Percentiles rank a stretch among this genome's conserved stretches.
Evolutionary conservation across 2,329 filamentous ascomycete species (phyloP).

Genomic region (Tolypocladium capitatum): DNA sequence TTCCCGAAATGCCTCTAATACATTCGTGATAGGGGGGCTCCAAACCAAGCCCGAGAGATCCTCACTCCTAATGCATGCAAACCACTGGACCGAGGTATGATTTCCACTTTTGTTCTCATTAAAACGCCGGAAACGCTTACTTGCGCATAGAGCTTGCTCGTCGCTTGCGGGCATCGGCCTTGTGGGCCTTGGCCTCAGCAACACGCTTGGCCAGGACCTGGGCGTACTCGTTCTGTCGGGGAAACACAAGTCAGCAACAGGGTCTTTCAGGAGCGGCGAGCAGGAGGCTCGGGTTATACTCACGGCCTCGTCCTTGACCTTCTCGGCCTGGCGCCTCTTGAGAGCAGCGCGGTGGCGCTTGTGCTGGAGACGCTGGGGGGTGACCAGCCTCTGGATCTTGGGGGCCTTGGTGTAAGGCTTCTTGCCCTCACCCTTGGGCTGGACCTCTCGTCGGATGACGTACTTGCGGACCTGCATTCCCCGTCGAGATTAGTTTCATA

Average conservation of each 20-base stretch:
- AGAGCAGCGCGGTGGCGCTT: constrained; percentile 97
- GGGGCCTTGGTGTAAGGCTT: constrained; percentile 99
- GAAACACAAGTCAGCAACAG: constrained; percentile 19
- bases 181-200: constrained; percentile 85
- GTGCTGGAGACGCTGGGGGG: constrained; percentile 98
- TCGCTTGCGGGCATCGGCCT: constrained; percentile 91
- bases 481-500: constrained; percentile 24
- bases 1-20: constrained; percentile 23
- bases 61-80: constrained; percentile 28
- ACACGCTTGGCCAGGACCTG: constrained; percentile 95
- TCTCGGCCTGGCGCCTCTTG: constrained; percentile 95
- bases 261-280: not conserved
- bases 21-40: constrained; percentile 19
- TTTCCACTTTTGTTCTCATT: constrained; percentile 19
- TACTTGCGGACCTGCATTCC: constrained; percentile 83
- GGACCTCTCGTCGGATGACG: constrained; percentile 97
- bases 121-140: constrained; percentile 38
- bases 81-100: constrained; percentile 21
- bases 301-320: constrained; percentile 98
- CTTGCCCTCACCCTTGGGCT: constrained; percentile 95
- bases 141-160: constrained; percentile 91
- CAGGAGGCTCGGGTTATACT: constrained; percentile 23
- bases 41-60: constrained; percentile 18
- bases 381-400: constrained; percentile 99
- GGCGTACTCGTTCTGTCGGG: constrained; percentile 82